These are phyloP conservation scores for Flagelloscypha sp. DNA, from an alignment of 768 basidiomycete genomes.

Conservation along the genomic window DNA sequence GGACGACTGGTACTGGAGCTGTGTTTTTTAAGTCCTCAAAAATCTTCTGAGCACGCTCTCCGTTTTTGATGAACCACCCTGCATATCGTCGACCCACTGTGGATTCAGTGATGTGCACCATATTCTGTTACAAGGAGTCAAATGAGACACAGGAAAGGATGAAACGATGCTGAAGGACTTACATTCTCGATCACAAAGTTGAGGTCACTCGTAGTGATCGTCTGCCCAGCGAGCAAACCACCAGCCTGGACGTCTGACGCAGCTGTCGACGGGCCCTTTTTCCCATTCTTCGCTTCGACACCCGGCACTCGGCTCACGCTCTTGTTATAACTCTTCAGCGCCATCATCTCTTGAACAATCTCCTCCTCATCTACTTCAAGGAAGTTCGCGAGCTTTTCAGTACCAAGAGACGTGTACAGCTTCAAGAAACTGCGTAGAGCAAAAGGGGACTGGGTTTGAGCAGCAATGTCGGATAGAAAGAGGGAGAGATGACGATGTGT, in stretches of 20 bases:
- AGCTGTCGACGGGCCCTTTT: slow-evolving; percentile 7
- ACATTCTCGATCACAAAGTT: slow-evolving; percentile 96
- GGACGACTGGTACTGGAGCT: slow-evolving; percentile 37
- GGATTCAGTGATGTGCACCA: slow-evolving; percentile 94
- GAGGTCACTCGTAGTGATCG: slow-evolving; percentile 84
- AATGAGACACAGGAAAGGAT: neutral
- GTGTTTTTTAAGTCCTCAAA: slow-evolving; percentile 63
- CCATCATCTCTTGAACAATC: slow-evolving; percentile 95
- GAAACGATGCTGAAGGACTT: slow-evolving; percentile 17
- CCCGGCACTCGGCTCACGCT: slow-evolving; percentile 63
- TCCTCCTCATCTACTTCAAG: slow-evolving; percentile 89
- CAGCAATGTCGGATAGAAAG: slow-evolving; percentile 75
- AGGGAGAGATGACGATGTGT: slow-evolving; percentile 77
- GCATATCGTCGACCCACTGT: slow-evolving; percentile 90
- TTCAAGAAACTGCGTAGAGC: slow-evolving; percentile 89
- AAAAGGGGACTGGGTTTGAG: slow-evolving; percentile 68
- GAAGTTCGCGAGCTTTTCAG: slow-evolving; percentile 87
- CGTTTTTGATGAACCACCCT: slow-evolving; percentile 96
- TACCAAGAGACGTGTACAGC: slow-evolving; percentile 89
- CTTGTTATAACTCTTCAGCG: slow-evolving; percentile 82
- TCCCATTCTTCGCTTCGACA: slow-evolving; percentile 28
- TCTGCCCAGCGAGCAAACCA: slow-evolving; percentile 75
- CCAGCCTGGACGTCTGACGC: slow-evolving; percentile 31
- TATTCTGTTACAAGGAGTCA: slow-evolving; percentile 49
- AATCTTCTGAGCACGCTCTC: slow-evolving; percentile 84